A percentile compares a stretch with the other conserved stretches of the same genome.
Evolutionary conservation across 495 filamentous ascomycete species (phyloP).

Genomic region (Penicillium manginii): DNA sequence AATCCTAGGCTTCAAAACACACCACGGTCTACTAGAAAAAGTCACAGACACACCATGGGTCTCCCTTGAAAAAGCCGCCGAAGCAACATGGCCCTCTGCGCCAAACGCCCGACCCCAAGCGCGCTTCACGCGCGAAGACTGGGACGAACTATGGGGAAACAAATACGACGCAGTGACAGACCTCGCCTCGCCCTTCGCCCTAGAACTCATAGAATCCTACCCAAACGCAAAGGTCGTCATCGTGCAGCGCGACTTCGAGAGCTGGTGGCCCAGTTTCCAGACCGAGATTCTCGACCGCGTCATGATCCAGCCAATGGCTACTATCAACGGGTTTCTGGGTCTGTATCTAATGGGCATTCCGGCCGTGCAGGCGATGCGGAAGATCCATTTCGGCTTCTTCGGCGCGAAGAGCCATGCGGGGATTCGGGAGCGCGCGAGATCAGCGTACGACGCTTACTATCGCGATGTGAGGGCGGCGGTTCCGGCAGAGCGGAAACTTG

Average conservation of each 20-base stretch:
- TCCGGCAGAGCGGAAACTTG: constrained; percentile 2
- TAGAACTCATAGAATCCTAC: constrained; percentile 60
- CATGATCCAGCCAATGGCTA: constrained; percentile 9
- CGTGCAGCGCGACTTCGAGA: constrained; percentile 49
- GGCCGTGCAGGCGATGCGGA: constrained; percentile 13
- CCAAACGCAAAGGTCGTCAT: constrained; percentile 62
- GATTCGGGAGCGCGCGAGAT: constrained; percentile 1
- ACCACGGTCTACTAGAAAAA: constrained; percentile 10
- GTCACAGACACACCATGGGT: constrained; percentile 9
- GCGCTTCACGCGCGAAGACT: constrained; percentile 7
- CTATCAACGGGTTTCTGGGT: constrained; percentile 10
- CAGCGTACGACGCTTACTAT: constrained; percentile 1
- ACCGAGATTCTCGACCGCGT: constrained; percentile 7
- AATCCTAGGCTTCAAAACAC: constrained; percentile 11
- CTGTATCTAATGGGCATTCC: constrained; percentile 8
- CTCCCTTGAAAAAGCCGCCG: constrained; percentile 7
- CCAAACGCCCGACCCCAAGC: constrained; percentile 2
- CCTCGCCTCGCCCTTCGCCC: constrained; percentile 49
- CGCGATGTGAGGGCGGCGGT: constrained; percentile 1
- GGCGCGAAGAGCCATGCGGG: neutral
- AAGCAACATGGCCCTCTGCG: constrained; percentile 7
- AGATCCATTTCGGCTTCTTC: constrained; percentile 14
- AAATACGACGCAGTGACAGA: constrained; percentile 10
- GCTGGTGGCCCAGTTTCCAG: constrained; percentile 38
- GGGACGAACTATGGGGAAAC: constrained; percentile 5